Percentiles rank a stretch among this genome's conserved stretches.
Evolutionary conservation across 805 yeast genomes (phyloP).

Genomic region (Metschnikowia cubensis): DNA sequence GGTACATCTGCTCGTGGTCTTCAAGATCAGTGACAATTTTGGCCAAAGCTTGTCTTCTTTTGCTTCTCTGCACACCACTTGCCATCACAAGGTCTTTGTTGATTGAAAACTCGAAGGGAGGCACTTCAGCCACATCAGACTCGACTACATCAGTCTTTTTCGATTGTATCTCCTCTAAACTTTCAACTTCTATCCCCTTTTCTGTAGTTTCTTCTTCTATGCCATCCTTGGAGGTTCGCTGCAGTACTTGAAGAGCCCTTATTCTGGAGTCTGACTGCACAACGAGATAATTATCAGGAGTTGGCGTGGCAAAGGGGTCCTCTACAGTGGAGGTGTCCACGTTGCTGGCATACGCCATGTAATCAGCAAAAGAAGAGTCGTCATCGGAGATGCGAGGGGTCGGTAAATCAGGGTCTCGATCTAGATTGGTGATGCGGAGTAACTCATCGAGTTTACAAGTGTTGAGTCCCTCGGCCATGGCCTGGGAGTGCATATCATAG

Average conservation of each 20-base stretch:
- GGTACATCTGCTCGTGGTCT: conserved; percentile 14
- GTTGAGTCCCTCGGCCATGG: conserved; percentile 31
- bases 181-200: too few relatives aligned
- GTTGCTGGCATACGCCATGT: conserved; percentile 23
- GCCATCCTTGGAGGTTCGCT: conserved; percentile 1
- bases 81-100: conserved; percentile 8
- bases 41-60: conserved; percentile 21
- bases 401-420: not conserved
- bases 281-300: conserved; percentile 4
- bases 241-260: not conserved
- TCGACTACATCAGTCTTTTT: not conserved
- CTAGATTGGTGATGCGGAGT: conserved; percentile 8
- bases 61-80: conserved; percentile 20
- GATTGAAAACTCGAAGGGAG: not conserved
- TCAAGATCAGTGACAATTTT: conserved; percentile 19
- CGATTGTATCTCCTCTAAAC: too few relatives aligned
- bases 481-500: conserved; percentile 33
- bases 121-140: not conserved
- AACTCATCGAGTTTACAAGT: conserved; percentile 17
- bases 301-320: conserved; percentile 17
- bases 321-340: conserved; percentile 22
- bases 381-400: conserved; percentile 2
- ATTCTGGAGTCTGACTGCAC: conserved; percentile 2
- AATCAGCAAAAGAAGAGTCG: conserved; percentile 15
- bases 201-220: not conserved